A percentile compares a stretch with the other conserved stretches of the same genome.
phyloP scores from a whole-genome alignment of 305 asterid species.

The Fraxinus baroniana region DNA sequence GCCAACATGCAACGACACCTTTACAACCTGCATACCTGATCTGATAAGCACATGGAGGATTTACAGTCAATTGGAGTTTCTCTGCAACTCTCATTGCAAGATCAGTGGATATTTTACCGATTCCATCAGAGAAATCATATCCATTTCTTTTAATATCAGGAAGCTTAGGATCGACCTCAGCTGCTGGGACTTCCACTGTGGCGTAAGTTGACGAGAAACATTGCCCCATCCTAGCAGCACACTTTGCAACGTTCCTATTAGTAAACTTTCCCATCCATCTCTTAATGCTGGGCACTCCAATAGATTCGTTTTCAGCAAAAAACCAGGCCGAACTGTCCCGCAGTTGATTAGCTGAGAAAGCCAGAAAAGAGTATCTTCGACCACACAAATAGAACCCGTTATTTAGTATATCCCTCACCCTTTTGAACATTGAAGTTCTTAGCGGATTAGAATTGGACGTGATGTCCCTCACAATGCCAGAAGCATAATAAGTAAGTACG shows the following conservation, averaged over 20 bases:
- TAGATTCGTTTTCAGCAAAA: slow-evolving; percentile 59
- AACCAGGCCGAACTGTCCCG: slow-evolving; percentile 97
- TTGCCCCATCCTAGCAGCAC: slow-evolving; percentile 94
- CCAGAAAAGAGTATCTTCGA: slow-evolving; percentile 70
- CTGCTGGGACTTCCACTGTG: slow-evolving; percentile 60
- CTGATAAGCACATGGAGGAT: slow-evolving; percentile 85
- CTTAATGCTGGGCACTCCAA: slow-evolving; percentile 38
- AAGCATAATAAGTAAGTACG: slow-evolving; percentile 53
- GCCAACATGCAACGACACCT: slow-evolving; percentile 93
- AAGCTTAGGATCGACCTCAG: slow-evolving; percentile 36
- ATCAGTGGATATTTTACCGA: slow-evolving; percentile 68
- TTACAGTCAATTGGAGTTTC: slow-evolving; percentile 51
- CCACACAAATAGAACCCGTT: slow-evolving; percentile 75
- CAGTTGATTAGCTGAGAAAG: slow-evolving; percentile 82
- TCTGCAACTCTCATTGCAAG: slow-evolving; percentile 76
- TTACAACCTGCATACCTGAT: slow-evolving; percentile 83
- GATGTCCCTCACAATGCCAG: slow-evolving; percentile 56
- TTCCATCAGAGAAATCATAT: slow-evolving; percentile 82
- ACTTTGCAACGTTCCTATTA: slow-evolving; percentile 65
- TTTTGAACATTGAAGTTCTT: slow-evolving; percentile 63
- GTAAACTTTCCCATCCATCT: slow-evolving; percentile 84
- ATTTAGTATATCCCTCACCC: slow-evolving; percentile 53
- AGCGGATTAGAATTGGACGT: slow-evolving; percentile 41
- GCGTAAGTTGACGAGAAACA: slow-evolving; percentile 96
- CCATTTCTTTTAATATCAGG: slow-evolving; percentile 61